Conservation (phyloP, 768 basidiomycete species). For the Russula compacta region DNA sequence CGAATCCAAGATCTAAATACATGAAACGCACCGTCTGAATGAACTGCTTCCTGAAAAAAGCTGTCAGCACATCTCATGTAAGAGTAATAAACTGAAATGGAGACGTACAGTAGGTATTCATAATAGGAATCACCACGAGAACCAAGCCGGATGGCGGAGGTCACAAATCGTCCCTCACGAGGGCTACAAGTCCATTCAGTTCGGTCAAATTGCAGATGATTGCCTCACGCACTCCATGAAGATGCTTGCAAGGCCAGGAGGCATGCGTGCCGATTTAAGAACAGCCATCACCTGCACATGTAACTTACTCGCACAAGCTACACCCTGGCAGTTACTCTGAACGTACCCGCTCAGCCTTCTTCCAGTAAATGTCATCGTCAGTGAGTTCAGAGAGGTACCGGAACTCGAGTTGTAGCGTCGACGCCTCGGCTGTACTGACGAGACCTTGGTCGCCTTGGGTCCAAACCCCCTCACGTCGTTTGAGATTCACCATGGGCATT, state of each 20-base stretch:
- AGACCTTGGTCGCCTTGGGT: conserved; percentile 51
- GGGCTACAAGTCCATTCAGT: conserved; percentile 30
- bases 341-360: conserved; percentile 60
- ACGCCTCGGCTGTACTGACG: conserved; percentile 78
- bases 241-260: conserved; percentile 74
- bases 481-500: conserved; percentile 70
- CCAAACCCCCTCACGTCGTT: conserved; percentile 45
- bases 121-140: conserved; percentile 93
- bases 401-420: conserved; percentile 85
- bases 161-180: conserved; percentile 41
- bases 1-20: not conserved
- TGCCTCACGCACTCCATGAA: conserved; percentile 55
- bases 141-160: conserved; percentile 77
- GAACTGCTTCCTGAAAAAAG: conserved; percentile 53
- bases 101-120: conserved; percentile 71
- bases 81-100: conserved; percentile 1
- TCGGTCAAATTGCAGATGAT: not conserved
- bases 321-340: not conserved
- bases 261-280: conserved; percentile 51
- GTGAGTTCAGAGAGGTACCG: conserved; percentile 78
- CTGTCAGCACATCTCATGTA: conserved; percentile 9
- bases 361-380: conserved; percentile 73
- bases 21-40: conserved; percentile 49
- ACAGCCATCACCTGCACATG: conserved; percentile 52
- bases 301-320: not conserved